phyloP scores from a whole-genome alignment of 306 rosid species.

The Prunus dulcis region DNA sequence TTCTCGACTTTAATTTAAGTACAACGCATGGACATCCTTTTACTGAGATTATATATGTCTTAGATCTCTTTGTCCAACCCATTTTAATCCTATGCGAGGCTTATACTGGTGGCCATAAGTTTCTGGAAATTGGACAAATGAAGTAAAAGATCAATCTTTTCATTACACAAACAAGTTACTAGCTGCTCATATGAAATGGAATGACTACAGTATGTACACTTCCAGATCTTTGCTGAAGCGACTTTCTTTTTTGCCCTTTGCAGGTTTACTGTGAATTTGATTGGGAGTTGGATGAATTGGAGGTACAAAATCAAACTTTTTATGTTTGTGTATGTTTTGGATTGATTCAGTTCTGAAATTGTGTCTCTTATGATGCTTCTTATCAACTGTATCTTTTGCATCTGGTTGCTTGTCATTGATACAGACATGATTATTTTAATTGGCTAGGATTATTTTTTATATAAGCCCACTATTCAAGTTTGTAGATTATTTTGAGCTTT shows the following conservation, averaged over 20 bases:
- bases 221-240: constrained; percentile 2
- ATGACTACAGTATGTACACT: background rate
- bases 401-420: background rate
- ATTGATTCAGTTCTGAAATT: constrained; percentile 13
- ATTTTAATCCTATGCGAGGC: background rate
- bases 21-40: background rate
- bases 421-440: background rate
- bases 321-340: background rate
- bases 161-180: background rate
- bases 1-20: background rate
- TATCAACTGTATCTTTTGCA: background rate
- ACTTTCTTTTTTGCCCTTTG: constrained; percentile 23
- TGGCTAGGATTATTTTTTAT: background rate
- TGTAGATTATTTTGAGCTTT: background rate
- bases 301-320: constrained; percentile 45
- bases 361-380: background rate
- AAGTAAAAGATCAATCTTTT: background rate
- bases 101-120: background rate
- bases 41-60: background rate
- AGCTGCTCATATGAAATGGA: background rate
- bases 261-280: constrained; percentile 84
- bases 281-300: constrained; percentile 84
- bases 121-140: background rate
- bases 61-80: background rate
- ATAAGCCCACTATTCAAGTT: background rate